Percentiles rank a stretch among this genome's conserved stretches.
These are phyloP conservation scores for Ceratocystis huliohia DNA, from an alignment of 2,329 filamentous ascomycete genomes.

Conservation along the genomic window DNA sequence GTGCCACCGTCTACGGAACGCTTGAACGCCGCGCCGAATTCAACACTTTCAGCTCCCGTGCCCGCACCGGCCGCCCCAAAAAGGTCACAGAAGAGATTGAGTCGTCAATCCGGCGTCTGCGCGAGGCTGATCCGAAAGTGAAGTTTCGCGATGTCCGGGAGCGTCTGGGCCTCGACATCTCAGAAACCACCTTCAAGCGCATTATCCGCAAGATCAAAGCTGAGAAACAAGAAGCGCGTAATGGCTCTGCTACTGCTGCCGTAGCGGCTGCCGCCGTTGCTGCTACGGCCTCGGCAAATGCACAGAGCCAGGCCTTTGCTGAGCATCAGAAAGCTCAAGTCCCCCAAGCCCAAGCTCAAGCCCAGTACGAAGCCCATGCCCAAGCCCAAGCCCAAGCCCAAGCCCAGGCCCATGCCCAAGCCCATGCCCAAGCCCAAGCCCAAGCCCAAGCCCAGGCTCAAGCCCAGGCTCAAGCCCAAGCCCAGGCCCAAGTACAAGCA, in stretches of 20 bases:
- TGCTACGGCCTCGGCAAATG: not conserved
- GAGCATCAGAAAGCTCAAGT: conserved; percentile 15
- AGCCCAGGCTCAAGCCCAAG: not conserved
- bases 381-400: conserved; percentile 14
- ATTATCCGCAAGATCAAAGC: conserved; percentile 19
- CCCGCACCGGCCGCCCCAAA: conserved; percentile 19
- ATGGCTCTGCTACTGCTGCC: not conserved
- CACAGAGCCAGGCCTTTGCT: not conserved
- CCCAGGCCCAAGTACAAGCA: not conserved
- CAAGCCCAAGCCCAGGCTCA: conserved; percentile 11
- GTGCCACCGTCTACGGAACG: conserved; percentile 20
- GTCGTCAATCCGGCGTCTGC: conserved; percentile 13
- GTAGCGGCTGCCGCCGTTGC: conserved; percentile 7
- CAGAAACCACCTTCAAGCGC: conserved; percentile 20
- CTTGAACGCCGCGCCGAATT: conserved; percentile 19
- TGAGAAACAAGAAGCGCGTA: conserved; percentile 5
- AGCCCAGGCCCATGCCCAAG: conserved; percentile 9
- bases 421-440: not conserved
- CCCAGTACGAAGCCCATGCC: conserved; percentile 11
- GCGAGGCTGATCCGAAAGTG: conserved; percentile 17
- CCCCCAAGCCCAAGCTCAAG: conserved; percentile 11
- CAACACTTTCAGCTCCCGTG: conserved; percentile 19
- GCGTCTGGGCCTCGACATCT: conserved; percentile 18
- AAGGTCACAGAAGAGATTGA: conserved; percentile 20
- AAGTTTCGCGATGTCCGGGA: conserved; percentile 20